These are phyloP conservation scores for Dioscorea cayenensis DNA, from an alignment of 116 monocot species.

Conservation along the genomic window DNA sequence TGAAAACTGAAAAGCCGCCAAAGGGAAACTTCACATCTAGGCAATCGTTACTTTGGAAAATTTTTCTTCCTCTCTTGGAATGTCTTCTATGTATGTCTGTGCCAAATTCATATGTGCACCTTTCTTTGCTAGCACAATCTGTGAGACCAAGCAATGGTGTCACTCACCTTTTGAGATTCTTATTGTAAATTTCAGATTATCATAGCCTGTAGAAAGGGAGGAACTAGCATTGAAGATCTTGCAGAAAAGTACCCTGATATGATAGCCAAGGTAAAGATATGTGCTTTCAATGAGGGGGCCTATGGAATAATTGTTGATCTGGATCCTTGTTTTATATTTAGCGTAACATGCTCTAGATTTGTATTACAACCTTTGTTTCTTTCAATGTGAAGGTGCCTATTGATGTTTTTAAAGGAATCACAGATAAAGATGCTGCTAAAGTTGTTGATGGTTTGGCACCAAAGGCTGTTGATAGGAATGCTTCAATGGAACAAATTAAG, in stretches of 20 bases:
- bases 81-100: too few relatives aligned
- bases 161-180: neutral
- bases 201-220: slow-evolving; percentile 85
- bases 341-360: neutral
- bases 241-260: slow-evolving; percentile 97
- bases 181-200: slow-evolving; percentile 58
- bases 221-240: slow-evolving; percentile 97
- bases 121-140: too few relatives aligned
- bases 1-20: too few relatives aligned
- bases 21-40: too few relatives aligned
- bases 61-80: too few relatives aligned
- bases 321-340: neutral
- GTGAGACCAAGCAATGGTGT: too few relatives aligned
- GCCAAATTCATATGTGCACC: too few relatives aligned
- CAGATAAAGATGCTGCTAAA: slow-evolving; percentile 94
- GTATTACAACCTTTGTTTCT: neutral
- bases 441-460: slow-evolving; percentile 89
- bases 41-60: too few relatives aligned
- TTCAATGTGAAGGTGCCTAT: slow-evolving; percentile 61
- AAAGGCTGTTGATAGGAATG: slow-evolving; percentile 69
- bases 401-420: slow-evolving; percentile 96
- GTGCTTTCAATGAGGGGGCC: neutral
- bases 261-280: slow-evolving; percentile 72
- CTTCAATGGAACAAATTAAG: slow-evolving; percentile 89
- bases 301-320: neutral